These are phyloP conservation scores for Synchytrium microbalum DNA, from an alignment of 371 early-diverging fungal genomes.

Conservation along the genomic window DNA sequence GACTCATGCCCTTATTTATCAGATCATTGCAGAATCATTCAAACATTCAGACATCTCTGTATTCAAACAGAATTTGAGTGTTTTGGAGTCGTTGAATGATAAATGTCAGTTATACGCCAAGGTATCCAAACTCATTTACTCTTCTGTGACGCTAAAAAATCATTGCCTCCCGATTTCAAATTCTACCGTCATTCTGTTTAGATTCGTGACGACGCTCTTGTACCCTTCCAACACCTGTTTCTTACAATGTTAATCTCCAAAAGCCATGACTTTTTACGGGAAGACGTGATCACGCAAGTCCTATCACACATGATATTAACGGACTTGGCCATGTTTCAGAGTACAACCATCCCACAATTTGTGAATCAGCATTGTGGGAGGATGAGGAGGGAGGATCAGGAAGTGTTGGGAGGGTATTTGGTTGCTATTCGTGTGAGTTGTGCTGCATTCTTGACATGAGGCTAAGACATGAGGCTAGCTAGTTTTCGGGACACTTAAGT, in stretches of 20 bases:
- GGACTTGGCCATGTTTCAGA: neutral
- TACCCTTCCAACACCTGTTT: constrained; percentile 4
- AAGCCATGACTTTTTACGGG: constrained; percentile 9
- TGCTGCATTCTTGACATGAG: neutral
- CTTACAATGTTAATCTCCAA: neutral
- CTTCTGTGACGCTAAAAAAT: neutral
- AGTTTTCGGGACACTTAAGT: neutral
- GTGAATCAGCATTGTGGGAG: neutral
- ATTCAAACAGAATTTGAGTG: neutral
- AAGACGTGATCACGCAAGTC: constrained; percentile 6
- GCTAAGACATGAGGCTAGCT: too few species aligned
- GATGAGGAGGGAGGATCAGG: neutral
- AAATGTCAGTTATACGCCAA: neutral
- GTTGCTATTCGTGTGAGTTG: neutral
- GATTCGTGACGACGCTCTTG: neutral
- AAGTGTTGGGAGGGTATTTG: neutral
- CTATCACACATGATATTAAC: neutral
- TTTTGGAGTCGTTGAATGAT: neutral
- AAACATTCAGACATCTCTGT: constrained; percentile 3
- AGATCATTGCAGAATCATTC: constrained; percentile 6
- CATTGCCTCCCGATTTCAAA: neutral
- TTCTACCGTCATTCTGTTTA: neutral
- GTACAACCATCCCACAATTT: neutral
- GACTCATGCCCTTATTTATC: too few species aligned
- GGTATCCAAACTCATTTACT: neutral